Evolutionary conservation across 495 filamentous ascomycete genomes (phyloP), one percentile per base, ranked within the genome.

Genomic region (Penicillium odoratum): DNA sequence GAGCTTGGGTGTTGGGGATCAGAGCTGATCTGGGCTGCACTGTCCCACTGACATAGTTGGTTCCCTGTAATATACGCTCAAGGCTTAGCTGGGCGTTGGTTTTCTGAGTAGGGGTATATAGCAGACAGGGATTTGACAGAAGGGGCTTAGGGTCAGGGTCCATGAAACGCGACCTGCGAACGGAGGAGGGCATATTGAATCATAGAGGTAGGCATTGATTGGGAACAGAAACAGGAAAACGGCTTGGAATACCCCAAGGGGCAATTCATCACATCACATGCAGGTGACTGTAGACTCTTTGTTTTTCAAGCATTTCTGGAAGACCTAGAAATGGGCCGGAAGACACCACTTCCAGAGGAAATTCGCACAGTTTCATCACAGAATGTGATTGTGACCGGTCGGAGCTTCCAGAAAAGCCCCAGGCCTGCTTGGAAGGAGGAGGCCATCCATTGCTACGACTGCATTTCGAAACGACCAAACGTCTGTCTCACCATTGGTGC

Each of bases 51-150:
- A 50, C 56, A 45, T 70, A 63, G 21, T 60, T 71, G 11, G 64
- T 53, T 58, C 64, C 73, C 75, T 78, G 76, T 65, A 77, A 56
- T 46, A 58, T 21, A 52, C 62, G 21, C 58, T 69, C 63, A 53
- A 75, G 67, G 26, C 61, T 77, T 76, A 77, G 74, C 72, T 76
- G 61, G 29, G 68, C 67, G 45, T 55, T 57, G 7, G 62, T 61
- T 54, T 68, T 74, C 8, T 58, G 30, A 29, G 58, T 10, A 54
- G 31, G 45, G 15, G 21, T 25, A 30, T 25, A 57, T n/a, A 21
- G 49, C 29, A 47, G 56, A 31, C 48, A 58, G 25, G 44, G 26
- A 55, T 31, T 51, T 33, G 43, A 52, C 33, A 52, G 44, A 28
- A 42, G 51, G n/a, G 16, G 49, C 25, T 53, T 48, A 26, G 18